Percentiles rank a stretch among this genome's conserved stretches.
Evolutionary conservation across 2,329 filamentous ascomycete species (phyloP).

Genomic region (Fusarium sp.): DNA sequence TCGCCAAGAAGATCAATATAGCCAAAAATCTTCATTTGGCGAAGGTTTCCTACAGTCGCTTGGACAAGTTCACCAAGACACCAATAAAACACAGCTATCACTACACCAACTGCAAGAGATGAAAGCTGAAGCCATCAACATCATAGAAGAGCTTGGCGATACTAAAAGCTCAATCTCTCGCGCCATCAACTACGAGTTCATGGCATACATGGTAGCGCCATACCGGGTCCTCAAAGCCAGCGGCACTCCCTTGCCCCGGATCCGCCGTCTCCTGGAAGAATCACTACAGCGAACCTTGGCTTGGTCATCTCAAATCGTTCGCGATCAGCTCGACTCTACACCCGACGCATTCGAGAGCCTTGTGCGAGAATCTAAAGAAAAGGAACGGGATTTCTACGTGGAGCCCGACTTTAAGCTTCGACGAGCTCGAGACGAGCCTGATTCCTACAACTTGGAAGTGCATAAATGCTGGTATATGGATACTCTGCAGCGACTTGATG

Average conservation of each 20-base stretch:
- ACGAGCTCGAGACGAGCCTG: background rate
- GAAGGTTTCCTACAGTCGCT: background rate
- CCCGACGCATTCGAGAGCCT: background rate
- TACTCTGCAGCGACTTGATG: background rate
- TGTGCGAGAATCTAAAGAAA: background rate
- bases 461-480: constrained; percentile 5
- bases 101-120: background rate
- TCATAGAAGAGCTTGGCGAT: background rate
- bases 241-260: background rate
- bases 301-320: background rate
- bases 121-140: background rate
- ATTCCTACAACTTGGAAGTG: background rate
- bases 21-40: background rate
- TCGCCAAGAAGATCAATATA: background rate
- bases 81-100: background rate
- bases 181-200: background rate
- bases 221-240: background rate
- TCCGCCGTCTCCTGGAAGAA: background rate
- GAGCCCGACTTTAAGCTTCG: background rate
- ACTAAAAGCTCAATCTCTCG: background rate
- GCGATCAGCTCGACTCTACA: background rate
- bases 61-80: background rate
- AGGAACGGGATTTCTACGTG: background rate
- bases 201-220: background rate
- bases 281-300: background rate